Evolutionary conservation across 2,329 filamentous ascomycete species (phyloP).

Genomic region (Microcyclosporella mali): DNA sequence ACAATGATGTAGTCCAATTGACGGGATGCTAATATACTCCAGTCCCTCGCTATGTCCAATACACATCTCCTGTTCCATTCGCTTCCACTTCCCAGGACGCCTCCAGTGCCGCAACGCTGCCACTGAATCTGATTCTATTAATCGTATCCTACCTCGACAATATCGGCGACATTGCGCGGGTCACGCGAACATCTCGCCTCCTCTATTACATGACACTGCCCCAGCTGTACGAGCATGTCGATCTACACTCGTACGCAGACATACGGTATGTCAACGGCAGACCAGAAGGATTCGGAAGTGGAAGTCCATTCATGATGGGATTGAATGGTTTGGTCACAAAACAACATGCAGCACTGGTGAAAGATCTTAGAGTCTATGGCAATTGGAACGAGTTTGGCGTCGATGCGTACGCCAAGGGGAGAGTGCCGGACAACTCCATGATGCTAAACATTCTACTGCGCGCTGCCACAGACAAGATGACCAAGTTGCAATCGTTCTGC

Average conservation of each 20-base stretch:
- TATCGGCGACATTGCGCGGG: conserved; percentile 51
- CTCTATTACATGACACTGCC: conserved; percentile 61
- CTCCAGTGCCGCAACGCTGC: conserved; percentile 34
- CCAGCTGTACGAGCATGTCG: conserved; percentile 53
- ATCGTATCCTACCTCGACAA: conserved; percentile 55
- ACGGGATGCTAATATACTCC: neutral
- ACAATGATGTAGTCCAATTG: too few relatives aligned
- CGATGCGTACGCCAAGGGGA: conserved; percentile 53
- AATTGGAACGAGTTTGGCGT: conserved; percentile 53
- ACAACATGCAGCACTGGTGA: conserved; percentile 48
- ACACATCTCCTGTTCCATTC: conserved; percentile 23
- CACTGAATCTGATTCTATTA: conserved; percentile 53
- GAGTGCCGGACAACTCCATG: conserved; percentile 59
- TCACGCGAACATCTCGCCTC: conserved; percentile 55
- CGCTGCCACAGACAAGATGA: conserved; percentile 55
- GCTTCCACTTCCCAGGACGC: conserved; percentile 7
- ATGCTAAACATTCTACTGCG: conserved; percentile 56
- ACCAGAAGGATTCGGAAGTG: conserved; percentile 56
- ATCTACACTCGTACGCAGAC: conserved; percentile 52
- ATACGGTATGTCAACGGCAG: conserved; percentile 53
- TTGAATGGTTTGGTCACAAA: conserved; percentile 56
- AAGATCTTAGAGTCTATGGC: conserved; percentile 48
- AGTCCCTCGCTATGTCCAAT: conserved; percentile 24
- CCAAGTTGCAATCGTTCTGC: conserved; percentile 49
- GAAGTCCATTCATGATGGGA: conserved; percentile 58